These are phyloP conservation scores for Ochetophila trinervis DNA, from an alignment of 306 rosid genomes.

Conservation along the genomic window DNA sequence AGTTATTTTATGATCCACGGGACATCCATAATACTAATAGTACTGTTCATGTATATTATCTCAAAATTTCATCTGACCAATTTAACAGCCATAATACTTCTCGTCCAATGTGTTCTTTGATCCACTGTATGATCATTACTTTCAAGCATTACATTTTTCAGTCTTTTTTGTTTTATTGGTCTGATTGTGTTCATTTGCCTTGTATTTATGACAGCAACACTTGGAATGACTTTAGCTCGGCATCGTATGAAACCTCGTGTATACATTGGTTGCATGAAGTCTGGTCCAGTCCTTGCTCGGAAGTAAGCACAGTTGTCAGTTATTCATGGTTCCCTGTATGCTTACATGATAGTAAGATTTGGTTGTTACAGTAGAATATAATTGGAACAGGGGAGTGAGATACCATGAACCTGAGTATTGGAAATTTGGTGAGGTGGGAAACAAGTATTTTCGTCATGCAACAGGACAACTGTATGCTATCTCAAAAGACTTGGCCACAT, in stretches of 20 bases:
- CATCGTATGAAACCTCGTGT: slow-evolving; percentile 62
- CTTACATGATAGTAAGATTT: background rate
- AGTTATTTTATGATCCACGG: too few species aligned
- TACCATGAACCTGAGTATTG: slow-evolving; percentile 93
- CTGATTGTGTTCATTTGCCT: slow-evolving; percentile 19
- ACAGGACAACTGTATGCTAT: slow-evolving; percentile 87
- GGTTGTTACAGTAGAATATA: slow-evolving; percentile 25
- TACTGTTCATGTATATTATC: too few species aligned
- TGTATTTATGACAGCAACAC: slow-evolving; percentile 49
- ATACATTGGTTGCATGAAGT: slow-evolving; percentile 93
- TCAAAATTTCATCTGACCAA: too few species aligned
- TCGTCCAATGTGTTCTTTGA: too few species aligned
- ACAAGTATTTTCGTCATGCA: slow-evolving; percentile 89
- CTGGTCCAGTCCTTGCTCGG: slow-evolving; percentile 83
- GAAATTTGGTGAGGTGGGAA: slow-evolving; percentile 87
- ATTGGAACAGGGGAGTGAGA: slow-evolving; percentile 67
- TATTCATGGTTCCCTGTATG: background rate
- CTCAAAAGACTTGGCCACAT: slow-evolving; percentile 79
- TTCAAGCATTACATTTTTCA: background rate
- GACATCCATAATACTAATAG: too few species aligned
- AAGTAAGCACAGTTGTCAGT: slow-evolving; percentile 50
- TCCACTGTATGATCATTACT: background rate
- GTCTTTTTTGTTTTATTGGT: background rate
- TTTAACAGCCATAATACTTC: too few species aligned
- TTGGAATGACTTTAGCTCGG: slow-evolving; percentile 54